Evolutionary conservation across 768 basidiomycete species (phyloP).

Genomic region (Mycena pura): DNA sequence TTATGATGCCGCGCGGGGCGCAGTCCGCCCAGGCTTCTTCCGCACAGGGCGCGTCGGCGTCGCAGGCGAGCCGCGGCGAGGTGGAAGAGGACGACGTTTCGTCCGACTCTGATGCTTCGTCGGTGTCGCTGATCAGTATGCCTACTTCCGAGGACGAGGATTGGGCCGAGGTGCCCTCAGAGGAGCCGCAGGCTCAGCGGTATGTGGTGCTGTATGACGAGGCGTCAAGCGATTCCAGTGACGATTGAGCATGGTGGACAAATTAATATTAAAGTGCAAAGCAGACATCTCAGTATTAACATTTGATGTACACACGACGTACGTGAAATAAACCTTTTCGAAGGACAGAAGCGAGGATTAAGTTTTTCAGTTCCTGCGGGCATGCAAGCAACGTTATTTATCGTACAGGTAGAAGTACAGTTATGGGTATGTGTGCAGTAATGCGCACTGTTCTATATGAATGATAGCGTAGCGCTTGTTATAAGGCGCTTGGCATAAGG

Average conservation of each 20-base stretch:
- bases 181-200: slow-evolving; percentile 49
- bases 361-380: too few relatives aligned
- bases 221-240: slow-evolving; percentile 42
- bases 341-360: too few relatives aligned
- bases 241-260: too few relatives aligned
- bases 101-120: slow-evolving; percentile 53
- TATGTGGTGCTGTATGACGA: slow-evolving; percentile 80
- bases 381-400: too few relatives aligned
- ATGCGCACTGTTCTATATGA: too few relatives aligned
- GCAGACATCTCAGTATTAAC: slow-evolving; percentile 10
- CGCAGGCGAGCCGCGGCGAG: slow-evolving; percentile 10
- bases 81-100: slow-evolving; percentile 38
- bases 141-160: slow-evolving; percentile 63
- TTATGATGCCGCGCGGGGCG: slow-evolving; percentile 61
- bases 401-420: too few relatives aligned
- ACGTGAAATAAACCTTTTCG: slow-evolving; percentile 29
- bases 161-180: slow-evolving; percentile 43
- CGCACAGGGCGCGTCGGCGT: slow-evolving; percentile 2
- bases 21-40: slow-evolving; percentile 39
- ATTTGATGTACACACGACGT: slow-evolving; percentile 24
- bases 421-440: too few relatives aligned
- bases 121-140: slow-evolving; percentile 66
- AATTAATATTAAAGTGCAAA: too few relatives aligned
- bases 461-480: too few relatives aligned
- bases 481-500: too few relatives aligned